Evolutionary conservation across 495 filamentous ascomycete species (phyloP).

Genomic region (Usnea hakonensis): DNA sequence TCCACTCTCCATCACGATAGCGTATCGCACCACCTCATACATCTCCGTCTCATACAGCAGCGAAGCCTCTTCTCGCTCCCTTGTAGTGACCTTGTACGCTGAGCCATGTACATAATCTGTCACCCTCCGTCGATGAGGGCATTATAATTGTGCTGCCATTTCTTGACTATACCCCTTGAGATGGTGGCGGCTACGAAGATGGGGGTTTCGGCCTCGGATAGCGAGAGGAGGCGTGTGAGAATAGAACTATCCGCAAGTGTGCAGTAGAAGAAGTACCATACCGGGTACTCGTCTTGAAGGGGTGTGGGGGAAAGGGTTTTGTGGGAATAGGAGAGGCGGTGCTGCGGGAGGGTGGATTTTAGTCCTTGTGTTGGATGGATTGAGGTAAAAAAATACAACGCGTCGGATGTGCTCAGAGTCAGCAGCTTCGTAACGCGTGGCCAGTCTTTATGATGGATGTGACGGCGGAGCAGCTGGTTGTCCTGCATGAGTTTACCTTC

Average conservation of each 20-base stretch:
- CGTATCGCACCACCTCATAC: slow-evolving; percentile 40
- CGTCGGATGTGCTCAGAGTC: too few species aligned
- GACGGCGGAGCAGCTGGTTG: not conserved
- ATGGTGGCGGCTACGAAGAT: slow-evolving; percentile 22
- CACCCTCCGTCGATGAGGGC: slow-evolving; percentile 32
- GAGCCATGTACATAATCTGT: slow-evolving; percentile 26
- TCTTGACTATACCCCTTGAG: slow-evolving; percentile 27
- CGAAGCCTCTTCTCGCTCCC: slow-evolving; percentile 34
- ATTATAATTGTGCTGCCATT: slow-evolving; percentile 35
- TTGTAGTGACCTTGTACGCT: slow-evolving; percentile 30
- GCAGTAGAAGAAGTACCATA: slow-evolving; percentile 41
- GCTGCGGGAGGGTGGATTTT: slow-evolving; percentile 26
- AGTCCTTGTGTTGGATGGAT: slow-evolving; percentile 35
- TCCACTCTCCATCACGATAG: slow-evolving; percentile 19
- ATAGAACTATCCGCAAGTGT: slow-evolving; percentile 27
- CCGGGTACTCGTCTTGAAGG: slow-evolving; percentile 33
- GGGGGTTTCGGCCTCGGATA: slow-evolving; percentile 4
- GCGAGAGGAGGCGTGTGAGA: slow-evolving; percentile 22
- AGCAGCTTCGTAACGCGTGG: too few species aligned
- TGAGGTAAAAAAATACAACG: too few species aligned
- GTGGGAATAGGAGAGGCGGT: not conserved
- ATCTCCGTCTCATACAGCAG: slow-evolving; percentile 33
- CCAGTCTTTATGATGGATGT: not conserved
- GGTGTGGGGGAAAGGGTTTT: not conserved
- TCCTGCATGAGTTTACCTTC: not conserved